A percentile compares a stretch with the other conserved stretches of the same genome.
phyloP scores from a whole-genome alignment of 2,329 filamentous ascomycete genomes.

The Pseudocercospora fuligena region DNA sequence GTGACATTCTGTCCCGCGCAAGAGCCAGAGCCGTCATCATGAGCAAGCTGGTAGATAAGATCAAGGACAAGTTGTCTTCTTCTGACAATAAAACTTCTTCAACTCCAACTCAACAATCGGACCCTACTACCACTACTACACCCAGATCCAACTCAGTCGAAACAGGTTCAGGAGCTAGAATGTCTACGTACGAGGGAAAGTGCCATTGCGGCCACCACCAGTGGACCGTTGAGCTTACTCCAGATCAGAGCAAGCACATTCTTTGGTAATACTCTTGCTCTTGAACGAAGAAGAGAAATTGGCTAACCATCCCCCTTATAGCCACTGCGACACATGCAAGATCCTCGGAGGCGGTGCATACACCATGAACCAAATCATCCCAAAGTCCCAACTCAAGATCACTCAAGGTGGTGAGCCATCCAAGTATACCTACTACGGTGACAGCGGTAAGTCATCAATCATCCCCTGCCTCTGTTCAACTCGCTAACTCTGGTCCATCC shows the following conservation, averaged over 20 bases:
- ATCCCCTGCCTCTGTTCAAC: too few relatives aligned
- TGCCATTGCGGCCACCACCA: slow-evolving; percentile 62
- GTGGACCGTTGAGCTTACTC: slow-evolving; percentile 57
- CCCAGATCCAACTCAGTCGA: slow-evolving; percentile 11
- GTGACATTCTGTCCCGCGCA: background rate
- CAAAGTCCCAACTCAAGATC: slow-evolving; percentile 55
- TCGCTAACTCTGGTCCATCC: background rate
- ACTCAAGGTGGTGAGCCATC: slow-evolving; percentile 55
- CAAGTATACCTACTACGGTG: slow-evolving; percentile 62
- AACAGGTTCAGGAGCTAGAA: slow-evolving; percentile 33
- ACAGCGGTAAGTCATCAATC: slow-evolving; percentile 47
- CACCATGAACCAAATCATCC: slow-evolving; percentile 61
- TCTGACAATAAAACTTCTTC: background rate
- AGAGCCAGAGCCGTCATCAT: background rate
- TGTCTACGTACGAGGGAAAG: slow-evolving; percentile 55
- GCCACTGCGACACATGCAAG: slow-evolving; percentile 65
- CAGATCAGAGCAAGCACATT: slow-evolving; percentile 52
- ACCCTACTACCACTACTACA: background rate
- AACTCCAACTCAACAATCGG: slow-evolving; percentile 1
- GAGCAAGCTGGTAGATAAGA: slow-evolving; percentile 15
- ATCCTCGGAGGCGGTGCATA: slow-evolving; percentile 55
- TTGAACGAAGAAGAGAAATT: background rate
- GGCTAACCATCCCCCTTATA: slow-evolving; percentile 29
- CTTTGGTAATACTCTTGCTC: slow-evolving; percentile 41
- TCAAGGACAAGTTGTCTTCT: slow-evolving; percentile 13